phyloP scores from a whole-genome alignment of 768 basidiomycete species.

The Crepidotus variabilis region DNA sequence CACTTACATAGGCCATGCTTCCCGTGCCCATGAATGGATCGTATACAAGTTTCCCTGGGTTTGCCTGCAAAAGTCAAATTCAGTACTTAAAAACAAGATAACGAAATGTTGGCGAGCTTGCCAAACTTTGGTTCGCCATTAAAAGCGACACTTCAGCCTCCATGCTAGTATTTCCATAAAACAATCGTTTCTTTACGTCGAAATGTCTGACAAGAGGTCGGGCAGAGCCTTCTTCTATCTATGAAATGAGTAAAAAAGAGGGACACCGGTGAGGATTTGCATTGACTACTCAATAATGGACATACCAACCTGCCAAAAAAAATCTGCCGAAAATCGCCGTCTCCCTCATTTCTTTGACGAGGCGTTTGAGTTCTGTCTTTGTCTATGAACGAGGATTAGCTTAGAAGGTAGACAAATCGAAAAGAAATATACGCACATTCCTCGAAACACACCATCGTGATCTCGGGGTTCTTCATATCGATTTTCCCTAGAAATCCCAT shows the following conservation, averaged over 20 bases:
- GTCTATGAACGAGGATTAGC: constrained; percentile 28
- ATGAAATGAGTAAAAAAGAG: constrained; percentile 1
- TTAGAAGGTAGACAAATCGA: neutral
- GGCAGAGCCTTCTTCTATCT: constrained; percentile 63
- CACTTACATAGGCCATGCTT: constrained; percentile 79
- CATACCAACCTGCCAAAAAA: constrained; percentile 88
- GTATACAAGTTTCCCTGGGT: constrained; percentile 87
- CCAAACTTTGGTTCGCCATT: constrained; percentile 96
- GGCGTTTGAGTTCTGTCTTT: constrained; percentile 42
- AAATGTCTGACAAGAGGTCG: constrained; percentile 66
- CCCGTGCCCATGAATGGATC: constrained; percentile 96
- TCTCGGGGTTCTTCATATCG: constrained; percentile 75
- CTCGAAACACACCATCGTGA: constrained; percentile 74
- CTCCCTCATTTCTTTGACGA: constrained; percentile 50
- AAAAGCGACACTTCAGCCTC: constrained; percentile 92
- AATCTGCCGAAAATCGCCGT: constrained; percentile 64
- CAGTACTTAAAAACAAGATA: neutral
- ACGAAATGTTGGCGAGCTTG: constrained; percentile 24
- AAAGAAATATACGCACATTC: constrained; percentile 61
- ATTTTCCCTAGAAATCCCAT: constrained; percentile 83
- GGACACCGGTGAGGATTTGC: neutral
- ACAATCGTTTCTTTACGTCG: constrained; percentile 85
- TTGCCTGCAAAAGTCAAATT: constrained; percentile 46
- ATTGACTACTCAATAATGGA: constrained; percentile 10
- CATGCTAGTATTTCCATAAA: constrained; percentile 97